Base-by-base conservation (phyloP, 441 rosid species). In the Metrosideros polymorpha region DNA sequence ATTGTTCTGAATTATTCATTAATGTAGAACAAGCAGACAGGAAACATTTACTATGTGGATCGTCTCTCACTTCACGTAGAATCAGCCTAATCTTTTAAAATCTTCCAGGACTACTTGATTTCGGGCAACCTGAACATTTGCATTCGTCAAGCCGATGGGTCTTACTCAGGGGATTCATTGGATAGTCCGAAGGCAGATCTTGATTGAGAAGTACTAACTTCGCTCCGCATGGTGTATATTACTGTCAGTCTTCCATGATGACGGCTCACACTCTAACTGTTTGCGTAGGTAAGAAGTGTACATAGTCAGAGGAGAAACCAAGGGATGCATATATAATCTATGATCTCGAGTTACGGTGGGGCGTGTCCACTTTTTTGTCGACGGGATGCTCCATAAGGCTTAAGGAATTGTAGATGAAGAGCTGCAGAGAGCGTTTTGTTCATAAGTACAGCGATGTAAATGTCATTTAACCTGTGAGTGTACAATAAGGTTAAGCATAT, bases 101-200 rank as follows among this genome's bases (percentile, higher is more conserved):
- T 89, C 84, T 83, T 91, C 50, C 93, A 89, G 85, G 95, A 92
- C 50, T 91, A 91, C 84, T 84, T 93, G 29, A 87, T 90, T 61
- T 87, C 94, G n/a, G 85, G 86, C 84, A 89, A 89, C 87, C 86
- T 93, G 91, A 92, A 92, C 89, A 86, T 91, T 89, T 90, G 89
- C 88, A 82, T 92, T 76, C 92, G 90, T 85, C 95, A 88, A 55
- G 91, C 93, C 18, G 92, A 92, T 87, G 94, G 89, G 12, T 91
- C 87, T 22, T 75, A 54, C 29, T 59, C 82, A 2, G 92, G 89
- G 85, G 94, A 93, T 85, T 82, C 90, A 75, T 89, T 89, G 27
- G 93, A 86, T 55, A 92, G 89, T 89, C 90, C 91, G 27, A 66
- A 75, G 32, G 93, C 45, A 32, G 84, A 83, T 52, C 61, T 83